Evolutionary conservation across 345 rosid species (phyloP).

Genomic region (Populus ilicifolia): DNA sequence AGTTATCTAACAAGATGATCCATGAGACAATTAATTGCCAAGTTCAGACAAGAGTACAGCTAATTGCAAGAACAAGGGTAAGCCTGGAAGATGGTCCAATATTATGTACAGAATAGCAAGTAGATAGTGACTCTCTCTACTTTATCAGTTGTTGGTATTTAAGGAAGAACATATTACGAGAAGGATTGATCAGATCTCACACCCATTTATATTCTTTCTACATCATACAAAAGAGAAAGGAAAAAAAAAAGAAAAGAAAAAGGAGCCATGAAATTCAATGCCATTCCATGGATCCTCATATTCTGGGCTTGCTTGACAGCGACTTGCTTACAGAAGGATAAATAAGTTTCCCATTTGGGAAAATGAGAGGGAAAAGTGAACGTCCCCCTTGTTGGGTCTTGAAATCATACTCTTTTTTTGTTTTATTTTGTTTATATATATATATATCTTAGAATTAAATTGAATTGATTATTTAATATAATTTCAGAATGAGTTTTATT

Average conservation of each 20-base stretch:
- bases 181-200: conserved; percentile 24
- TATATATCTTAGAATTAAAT: too few species aligned
- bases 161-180: conserved; percentile 14
- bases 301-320: neutral
- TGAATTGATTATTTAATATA: too few species aligned
- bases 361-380: conserved; percentile 18
- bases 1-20: neutral
- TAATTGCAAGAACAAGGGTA: neutral
- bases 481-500: too few species aligned
- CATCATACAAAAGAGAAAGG: neutral
- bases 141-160: neutral
- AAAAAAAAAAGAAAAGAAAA: neutral
- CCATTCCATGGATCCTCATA: conserved; percentile 12
- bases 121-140: neutral
- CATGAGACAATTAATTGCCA: neutral
- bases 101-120: neutral
- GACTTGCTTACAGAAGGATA: conserved; percentile 10
- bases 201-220: neutral
- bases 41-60: neutral
- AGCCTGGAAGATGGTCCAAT: neutral
- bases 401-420: too few species aligned
- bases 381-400: conserved; percentile 15
- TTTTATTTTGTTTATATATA: too few species aligned
- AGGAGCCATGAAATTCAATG: conserved; percentile 18
- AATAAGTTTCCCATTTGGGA: conserved; percentile 14